These are phyloP conservation scores for Exophiala alcalophila DNA, from an alignment of 2,329 filamentous ascomycete species.

Conservation along the genomic window DNA sequence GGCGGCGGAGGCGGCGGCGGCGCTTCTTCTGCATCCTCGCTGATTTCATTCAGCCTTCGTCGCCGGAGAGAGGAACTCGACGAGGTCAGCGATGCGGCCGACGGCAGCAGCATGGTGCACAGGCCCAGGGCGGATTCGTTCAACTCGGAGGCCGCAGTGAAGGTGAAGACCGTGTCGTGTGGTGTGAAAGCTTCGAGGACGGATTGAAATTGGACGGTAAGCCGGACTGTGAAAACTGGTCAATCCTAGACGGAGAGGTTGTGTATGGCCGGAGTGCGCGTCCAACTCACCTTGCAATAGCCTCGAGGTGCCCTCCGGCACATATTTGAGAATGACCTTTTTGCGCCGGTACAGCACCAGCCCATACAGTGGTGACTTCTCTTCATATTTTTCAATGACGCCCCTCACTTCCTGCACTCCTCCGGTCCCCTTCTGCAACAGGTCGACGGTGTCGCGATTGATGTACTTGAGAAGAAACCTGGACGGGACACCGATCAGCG, in stretches of 20 bases:
- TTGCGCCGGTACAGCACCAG: slow-evolving; percentile 85
- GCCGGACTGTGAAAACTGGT: slow-evolving; percentile 62
- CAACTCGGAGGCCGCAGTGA: slow-evolving; percentile 71
- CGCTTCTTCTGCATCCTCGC: slow-evolving; percentile 68
- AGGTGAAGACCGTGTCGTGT: slow-evolving; percentile 79
- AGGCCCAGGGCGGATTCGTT: slow-evolving; percentile 84
- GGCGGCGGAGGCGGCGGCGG: background rate
- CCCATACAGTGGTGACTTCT: slow-evolving; percentile 85
- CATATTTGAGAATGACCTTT: slow-evolving; percentile 88
- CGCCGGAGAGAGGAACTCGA: slow-evolving; percentile 75
- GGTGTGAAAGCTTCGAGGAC: slow-evolving; percentile 69
- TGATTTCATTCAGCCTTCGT: slow-evolving; percentile 81
- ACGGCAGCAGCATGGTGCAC: slow-evolving; percentile 84
- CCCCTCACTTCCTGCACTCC: slow-evolving; percentile 81
- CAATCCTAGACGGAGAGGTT: slow-evolving; percentile 15
- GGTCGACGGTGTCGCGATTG: slow-evolving; percentile 79
- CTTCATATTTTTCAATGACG: slow-evolving; percentile 73
- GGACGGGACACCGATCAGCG: slow-evolving; percentile 14
- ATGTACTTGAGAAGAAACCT: slow-evolving; percentile 96
- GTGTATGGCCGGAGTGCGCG: background rate
- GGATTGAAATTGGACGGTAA: slow-evolving; percentile 66
- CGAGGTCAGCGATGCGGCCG: slow-evolving; percentile 79
- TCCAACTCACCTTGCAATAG: slow-evolving; percentile 77
- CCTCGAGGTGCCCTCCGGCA: slow-evolving; percentile 85
- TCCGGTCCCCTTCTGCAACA: slow-evolving; percentile 72